Base-by-base conservation (phyloP, 1,284 basidiomycete genomes). In the Ustilago shanxiensis region DNA sequence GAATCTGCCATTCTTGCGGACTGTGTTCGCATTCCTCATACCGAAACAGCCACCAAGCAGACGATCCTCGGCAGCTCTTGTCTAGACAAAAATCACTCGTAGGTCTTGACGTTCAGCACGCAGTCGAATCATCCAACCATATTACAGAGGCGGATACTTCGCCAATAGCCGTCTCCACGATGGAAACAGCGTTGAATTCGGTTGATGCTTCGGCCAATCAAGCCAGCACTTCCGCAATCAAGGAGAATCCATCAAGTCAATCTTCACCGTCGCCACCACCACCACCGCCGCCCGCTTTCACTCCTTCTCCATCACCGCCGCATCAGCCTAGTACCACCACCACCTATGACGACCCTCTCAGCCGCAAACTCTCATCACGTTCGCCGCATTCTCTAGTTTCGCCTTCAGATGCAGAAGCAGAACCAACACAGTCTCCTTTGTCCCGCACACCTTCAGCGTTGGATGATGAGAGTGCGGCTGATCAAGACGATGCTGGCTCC, bases 221-320 rank as follows among this genome's bases (percentile, higher is more conserved):
- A 41, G 49, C 44, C 47, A 35, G n/a, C 52, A 41, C 11, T 39
- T 50, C 54, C 22, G 29, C 29, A 20, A 20, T 39, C 56, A 60
- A 71, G 39, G 49, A 41, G 5, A 24, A 20, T 13, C 28, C 59
- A 7, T 58, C 68, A 44, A 44, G 59, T 13, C 62, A 61, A 29
- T 71, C 68, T 47, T 58, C 68, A 16, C 68, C 68, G 18, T 49
- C 68, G 9, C 63, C 68, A n/a, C 59, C 62, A 20, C 61, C 70
- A 2, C 72, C 72, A 16, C 67, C 72, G 47, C 72, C 72, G 29
- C 72, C 72, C 26, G 63, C 72, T 11, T 75, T 75, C 49, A 70
- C 72, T 8, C 72, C 72, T 7, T 75, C 72, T 3, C 72, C 72
- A 11, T 75, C 72, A 2, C 72, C 72, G 14, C 62, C 72, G 18